Conservation (phyloP, 1,284 basidiomycete species). For the Meripilus lineatus region DNA sequence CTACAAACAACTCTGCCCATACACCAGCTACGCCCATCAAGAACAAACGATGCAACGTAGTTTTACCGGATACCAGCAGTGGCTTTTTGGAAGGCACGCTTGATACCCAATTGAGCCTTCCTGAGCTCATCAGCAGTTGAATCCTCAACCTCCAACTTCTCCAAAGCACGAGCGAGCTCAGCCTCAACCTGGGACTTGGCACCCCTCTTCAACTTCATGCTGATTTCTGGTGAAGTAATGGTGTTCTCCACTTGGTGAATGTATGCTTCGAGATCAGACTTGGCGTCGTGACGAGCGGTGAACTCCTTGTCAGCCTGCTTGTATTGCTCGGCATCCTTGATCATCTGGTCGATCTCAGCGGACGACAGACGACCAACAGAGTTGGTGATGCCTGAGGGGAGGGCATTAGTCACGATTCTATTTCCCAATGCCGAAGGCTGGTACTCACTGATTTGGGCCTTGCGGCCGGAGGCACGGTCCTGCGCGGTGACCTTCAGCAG, state of each 20-base stretch:
- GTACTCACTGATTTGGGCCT: slow-evolving; percentile 86
- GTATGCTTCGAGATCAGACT: slow-evolving; percentile 94
- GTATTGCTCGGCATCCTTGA: slow-evolving; percentile 96
- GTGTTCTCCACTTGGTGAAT: slow-evolving; percentile 92
- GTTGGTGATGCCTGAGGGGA: slow-evolving; percentile 77
- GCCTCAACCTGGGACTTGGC: slow-evolving; percentile 90
- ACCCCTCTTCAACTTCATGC: slow-evolving; percentile 96
- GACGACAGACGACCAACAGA: slow-evolving; percentile 94
- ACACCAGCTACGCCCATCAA: slow-evolving; percentile 10
- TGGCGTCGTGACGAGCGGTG: slow-evolving; percentile 93
- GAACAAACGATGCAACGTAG: background rate
- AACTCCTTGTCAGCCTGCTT: slow-evolving; percentile 97
- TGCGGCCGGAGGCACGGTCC: slow-evolving; percentile 93
- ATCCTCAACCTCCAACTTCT: slow-evolving; percentile 95
- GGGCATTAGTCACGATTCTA: slow-evolving; percentile 11
- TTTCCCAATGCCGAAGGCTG: background rate
- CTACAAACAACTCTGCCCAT: slow-evolving; percentile 14
- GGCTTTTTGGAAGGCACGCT: slow-evolving; percentile 95
- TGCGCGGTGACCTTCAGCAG: slow-evolving; percentile 92
- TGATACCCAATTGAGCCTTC: slow-evolving; percentile 89
- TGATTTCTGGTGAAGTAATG: slow-evolving; percentile 91
- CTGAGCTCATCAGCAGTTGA: slow-evolving; percentile 89
- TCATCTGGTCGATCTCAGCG: slow-evolving; percentile 97
- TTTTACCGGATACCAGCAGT: slow-evolving; percentile 77
- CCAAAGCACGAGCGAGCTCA: slow-evolving; percentile 93